Percentiles rank a stretch among this genome's conserved stretches.
Conservation (phyloP, 2,329 filamentous ascomycete genomes). For the Aspergillus brunneoviolaceus region DNA sequence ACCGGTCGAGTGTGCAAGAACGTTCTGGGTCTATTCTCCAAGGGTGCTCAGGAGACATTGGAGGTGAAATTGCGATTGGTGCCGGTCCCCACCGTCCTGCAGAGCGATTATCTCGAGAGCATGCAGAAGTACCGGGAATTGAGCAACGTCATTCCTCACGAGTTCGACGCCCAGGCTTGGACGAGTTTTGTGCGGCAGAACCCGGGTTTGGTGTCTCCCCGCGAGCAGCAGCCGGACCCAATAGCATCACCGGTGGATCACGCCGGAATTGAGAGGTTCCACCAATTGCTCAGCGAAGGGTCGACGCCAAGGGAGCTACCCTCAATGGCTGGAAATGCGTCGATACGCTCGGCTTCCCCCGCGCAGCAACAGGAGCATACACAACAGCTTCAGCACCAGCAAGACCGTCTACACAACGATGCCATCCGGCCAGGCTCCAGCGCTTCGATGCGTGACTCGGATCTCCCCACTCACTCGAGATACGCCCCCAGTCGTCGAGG, state of each 20-base stretch:
- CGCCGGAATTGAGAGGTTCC: slow-evolving; percentile 46
- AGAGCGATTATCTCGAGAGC: slow-evolving; percentile 60
- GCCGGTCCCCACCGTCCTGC: slow-evolving; percentile 65
- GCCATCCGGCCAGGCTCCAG: slow-evolving; percentile 62
- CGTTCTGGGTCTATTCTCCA: slow-evolving; percentile 76
- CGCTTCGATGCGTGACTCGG: slow-evolving; percentile 51
- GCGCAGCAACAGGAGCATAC: slow-evolving; percentile 26
- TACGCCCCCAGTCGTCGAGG: slow-evolving; percentile 30
- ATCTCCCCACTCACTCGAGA: slow-evolving; percentile 28
- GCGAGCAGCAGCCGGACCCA: slow-evolving; percentile 26
- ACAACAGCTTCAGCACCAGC: slow-evolving; percentile 20
- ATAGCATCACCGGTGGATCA: slow-evolving; percentile 39
- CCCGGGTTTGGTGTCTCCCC: slow-evolving; percentile 45
- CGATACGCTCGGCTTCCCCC: slow-evolving; percentile 39
- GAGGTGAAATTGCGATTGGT: slow-evolving; percentile 90
- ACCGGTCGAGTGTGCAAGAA: slow-evolving; percentile 91
- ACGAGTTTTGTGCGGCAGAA: slow-evolving; percentile 72
- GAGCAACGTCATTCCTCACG: slow-evolving; percentile 57
- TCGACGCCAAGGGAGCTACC: slow-evolving; percentile 44
- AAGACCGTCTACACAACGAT: slow-evolving; percentile 37
- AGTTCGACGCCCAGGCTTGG: slow-evolving; percentile 75
- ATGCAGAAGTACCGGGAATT: slow-evolving; percentile 62
- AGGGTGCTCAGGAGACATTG: slow-evolving; percentile 77
- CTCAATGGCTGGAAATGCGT: slow-evolving; percentile 28
- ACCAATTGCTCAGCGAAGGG: slow-evolving; percentile 46